These are phyloP conservation scores for Hemisphaericaspora lyxosophila DNA, from an alignment of 1,139 yeast genomes.

Conservation along the genomic window DNA sequence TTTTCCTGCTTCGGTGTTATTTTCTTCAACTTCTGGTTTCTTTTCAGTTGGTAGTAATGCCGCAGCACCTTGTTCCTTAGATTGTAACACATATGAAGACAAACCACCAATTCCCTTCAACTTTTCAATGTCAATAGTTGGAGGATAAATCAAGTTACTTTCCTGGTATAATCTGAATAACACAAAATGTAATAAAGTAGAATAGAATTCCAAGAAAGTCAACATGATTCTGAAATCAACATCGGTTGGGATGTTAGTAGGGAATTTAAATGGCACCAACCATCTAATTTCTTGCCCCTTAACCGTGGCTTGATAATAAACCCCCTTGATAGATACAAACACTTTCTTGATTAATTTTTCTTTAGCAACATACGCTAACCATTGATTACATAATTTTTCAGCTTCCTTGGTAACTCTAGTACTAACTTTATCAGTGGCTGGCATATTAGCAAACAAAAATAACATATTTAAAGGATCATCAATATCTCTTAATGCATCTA, in stretches of 20 bases:
- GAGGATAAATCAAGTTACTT: conserved; percentile 85
- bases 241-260: conserved; percentile 91
- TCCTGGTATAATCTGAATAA: conserved; percentile 84
- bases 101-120: conserved; percentile 89
- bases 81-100: conserved; percentile 68
- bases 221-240: conserved; percentile 96
- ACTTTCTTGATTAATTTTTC: conserved; percentile 83
- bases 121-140: conserved; percentile 69
- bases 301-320: conserved; percentile 86
- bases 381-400: conserved; percentile 81
- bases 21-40: conserved; percentile 17
- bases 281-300: conserved; percentile 93
- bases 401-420: conserved; percentile 84
- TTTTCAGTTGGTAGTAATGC: conserved; percentile 42
- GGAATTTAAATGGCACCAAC: conserved; percentile 96
- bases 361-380: conserved; percentile 91
- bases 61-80: conserved; percentile 38
- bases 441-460: conserved; percentile 90
- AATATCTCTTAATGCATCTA: conserved; percentile 88
- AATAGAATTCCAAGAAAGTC: conserved; percentile 92
- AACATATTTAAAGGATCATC: conserved; percentile 97
- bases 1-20: conserved; percentile 33
- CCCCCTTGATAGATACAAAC: conserved; percentile 96
- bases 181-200: conserved; percentile 86
- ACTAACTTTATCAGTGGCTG: conserved; percentile 83